Conservation (phyloP, 306 rosid species). For the Sechiopsis laciniata region DNA sequence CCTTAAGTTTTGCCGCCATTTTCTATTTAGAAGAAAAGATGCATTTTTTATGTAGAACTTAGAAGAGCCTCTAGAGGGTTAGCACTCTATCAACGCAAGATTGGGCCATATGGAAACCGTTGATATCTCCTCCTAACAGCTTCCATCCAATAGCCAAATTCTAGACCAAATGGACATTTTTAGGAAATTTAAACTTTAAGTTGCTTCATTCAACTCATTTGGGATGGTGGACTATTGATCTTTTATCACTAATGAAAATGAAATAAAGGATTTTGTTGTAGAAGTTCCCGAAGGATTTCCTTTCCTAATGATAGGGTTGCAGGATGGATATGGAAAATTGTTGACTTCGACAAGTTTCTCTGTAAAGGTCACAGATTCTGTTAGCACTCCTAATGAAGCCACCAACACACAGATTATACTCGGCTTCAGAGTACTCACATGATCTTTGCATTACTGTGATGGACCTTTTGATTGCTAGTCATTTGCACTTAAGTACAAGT, state of each 20-base stretch:
- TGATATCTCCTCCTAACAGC: too few relatives aligned
- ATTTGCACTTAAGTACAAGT: background rate
- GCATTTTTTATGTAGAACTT: too few relatives aligned
- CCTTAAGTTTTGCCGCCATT: too few relatives aligned
- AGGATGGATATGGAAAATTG: background rate
- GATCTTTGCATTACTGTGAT: background rate
- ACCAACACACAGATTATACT: background rate
- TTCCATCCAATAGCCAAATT: too few relatives aligned
- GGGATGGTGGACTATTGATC: background rate
- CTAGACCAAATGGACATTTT: background rate
- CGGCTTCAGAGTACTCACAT: background rate
- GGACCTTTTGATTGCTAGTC: background rate
- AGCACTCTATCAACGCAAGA: too few relatives aligned
- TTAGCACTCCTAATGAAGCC: background rate
- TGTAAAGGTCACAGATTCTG: background rate
- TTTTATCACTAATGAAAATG: background rate
- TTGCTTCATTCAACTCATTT: background rate
- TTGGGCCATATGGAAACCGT: too few relatives aligned
- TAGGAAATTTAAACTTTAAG: background rate
- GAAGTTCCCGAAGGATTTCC: background rate
- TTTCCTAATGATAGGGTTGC: background rate
- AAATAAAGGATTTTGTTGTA: background rate
- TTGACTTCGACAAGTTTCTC: background rate
- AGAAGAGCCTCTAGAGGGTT: too few relatives aligned
- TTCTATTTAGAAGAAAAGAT: too few relatives aligned